Percentiles rank a stretch among this genome's conserved stretches.
Conservation (phyloP, 2,329 filamentous ascomycete genomes). For the Parascedosporium putredinis region DNA sequence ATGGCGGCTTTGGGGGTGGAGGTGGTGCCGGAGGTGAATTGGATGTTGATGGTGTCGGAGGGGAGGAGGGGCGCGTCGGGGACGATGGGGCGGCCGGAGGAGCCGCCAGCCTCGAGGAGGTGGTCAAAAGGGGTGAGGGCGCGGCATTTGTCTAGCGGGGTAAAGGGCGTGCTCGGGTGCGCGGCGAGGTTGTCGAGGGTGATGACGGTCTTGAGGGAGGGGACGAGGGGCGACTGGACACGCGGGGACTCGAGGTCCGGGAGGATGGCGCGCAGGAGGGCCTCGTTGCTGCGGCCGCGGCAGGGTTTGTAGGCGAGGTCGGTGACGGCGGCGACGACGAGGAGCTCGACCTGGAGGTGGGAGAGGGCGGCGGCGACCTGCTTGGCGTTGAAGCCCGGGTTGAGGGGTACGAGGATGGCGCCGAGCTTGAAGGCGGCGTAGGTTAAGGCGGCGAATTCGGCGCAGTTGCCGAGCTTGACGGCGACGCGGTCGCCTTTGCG, state of each 20-base stretch:
- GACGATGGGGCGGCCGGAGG: conserved; percentile 24
- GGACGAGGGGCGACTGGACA: conserved; percentile 43
- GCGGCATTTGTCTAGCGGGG: conserved; percentile 27
- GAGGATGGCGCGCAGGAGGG: conserved; percentile 33
- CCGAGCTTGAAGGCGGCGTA: conserved; percentile 92
- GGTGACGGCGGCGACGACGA: conserved; percentile 81
- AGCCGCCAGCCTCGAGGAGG: conserved; percentile 29
- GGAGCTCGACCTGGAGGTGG: conserved; percentile 61
- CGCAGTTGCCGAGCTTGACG: conserved; percentile 74
- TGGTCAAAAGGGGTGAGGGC: conserved; percentile 35
- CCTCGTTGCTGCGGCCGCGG: conserved; percentile 41
- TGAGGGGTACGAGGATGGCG: conserved; percentile 86
- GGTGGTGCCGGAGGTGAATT: conserved; percentile 96
- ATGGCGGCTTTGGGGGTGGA: conserved; percentile 85
- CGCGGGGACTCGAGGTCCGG: conserved; percentile 32
- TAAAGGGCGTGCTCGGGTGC: conserved; percentile 35
- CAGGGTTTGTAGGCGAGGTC: conserved; percentile 61
- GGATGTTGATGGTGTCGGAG: conserved; percentile 79
- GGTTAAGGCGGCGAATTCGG: conserved; percentile 73
- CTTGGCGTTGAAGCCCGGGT: conserved; percentile 72
- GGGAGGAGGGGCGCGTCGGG: conserved; percentile 40
- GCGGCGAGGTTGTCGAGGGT: conserved; percentile 64
- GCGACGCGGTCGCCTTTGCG: conserved; percentile 76
- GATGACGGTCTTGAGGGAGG: conserved; percentile 60
- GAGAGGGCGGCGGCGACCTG: conserved; percentile 71